Evolutionary conservation across 148 eudicot genomes (phyloP).

Genomic region (Dianthus caryophyllus): DNA sequence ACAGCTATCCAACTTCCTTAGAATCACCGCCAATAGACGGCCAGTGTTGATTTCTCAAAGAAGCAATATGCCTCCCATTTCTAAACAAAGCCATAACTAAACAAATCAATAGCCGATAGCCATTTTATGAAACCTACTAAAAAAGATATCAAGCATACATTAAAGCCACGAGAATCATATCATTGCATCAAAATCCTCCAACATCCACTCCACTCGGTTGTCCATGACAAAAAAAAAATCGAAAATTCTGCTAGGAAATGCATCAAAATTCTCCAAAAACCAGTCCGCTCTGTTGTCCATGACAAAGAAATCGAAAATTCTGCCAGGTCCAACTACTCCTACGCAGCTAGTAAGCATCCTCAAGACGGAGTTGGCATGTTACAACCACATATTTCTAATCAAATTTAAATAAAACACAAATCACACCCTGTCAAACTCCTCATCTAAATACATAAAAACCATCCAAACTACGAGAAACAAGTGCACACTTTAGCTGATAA

Average conservation of each 20-base stretch:
- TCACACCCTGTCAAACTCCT: background rate
- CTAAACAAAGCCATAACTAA: background rate
- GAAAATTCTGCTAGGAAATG: background rate
- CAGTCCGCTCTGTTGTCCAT: background rate
- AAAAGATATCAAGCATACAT: background rate
- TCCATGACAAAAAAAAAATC: background rate
- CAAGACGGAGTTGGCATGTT: constrained; percentile 5
- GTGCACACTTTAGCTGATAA: too few relatives aligned
- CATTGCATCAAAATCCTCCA: background rate
- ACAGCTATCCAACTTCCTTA: background rate
- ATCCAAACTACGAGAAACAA: background rate
- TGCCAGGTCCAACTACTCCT: background rate
- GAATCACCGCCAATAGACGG: background rate
- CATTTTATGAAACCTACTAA: background rate
- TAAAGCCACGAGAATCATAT: background rate
- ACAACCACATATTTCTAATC: background rate
- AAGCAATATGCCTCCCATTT: background rate
- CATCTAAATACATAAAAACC: background rate
- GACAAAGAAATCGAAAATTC: background rate
- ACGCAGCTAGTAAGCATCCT: background rate
- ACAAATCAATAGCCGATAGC: background rate
- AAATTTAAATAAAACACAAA: background rate
- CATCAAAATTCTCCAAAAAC: background rate
- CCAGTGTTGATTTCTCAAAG: background rate
- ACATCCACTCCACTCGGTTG: background rate